phyloP scores from a whole-genome alignment of 2,329 filamentous ascomycete species.

The Teratosphaeria viscida region DNA sequence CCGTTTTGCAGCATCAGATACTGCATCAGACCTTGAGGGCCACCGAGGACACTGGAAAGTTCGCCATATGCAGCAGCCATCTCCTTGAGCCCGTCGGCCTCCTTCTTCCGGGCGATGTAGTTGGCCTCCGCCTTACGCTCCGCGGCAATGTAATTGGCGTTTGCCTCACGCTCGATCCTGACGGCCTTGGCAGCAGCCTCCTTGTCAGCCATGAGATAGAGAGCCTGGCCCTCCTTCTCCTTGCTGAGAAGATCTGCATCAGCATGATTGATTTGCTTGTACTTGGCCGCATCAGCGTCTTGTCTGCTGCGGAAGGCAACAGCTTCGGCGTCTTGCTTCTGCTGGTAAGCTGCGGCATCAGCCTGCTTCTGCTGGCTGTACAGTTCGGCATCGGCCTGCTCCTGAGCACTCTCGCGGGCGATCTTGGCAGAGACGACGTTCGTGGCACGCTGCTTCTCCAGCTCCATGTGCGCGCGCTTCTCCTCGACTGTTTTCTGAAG shows the following conservation, averaged over 20 bases:
- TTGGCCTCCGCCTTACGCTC: constrained; percentile 50
- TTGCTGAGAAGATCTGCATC: constrained; percentile 15
- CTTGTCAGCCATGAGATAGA: constrained; percentile 32
- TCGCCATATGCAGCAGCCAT: constrained; percentile 73
- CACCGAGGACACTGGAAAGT: constrained; percentile 62
- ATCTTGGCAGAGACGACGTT: constrained; percentile 72
- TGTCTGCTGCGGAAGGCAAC: constrained; percentile 31
- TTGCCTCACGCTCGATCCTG: constrained; percentile 31
- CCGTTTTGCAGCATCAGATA: constrained; percentile 82
- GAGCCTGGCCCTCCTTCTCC: constrained; percentile 24
- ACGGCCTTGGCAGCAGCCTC: constrained; percentile 51
- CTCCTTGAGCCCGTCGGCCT: constrained; percentile 65
- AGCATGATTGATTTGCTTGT: constrained; percentile 20
- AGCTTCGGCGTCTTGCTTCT: constrained; percentile 51
- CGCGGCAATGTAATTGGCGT: constrained; percentile 29
- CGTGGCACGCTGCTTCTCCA: constrained; percentile 66
- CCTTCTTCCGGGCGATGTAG: constrained; percentile 53
- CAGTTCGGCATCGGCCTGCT: constrained; percentile 51
- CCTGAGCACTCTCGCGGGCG: constrained; percentile 51
- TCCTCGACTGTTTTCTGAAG: constrained; percentile 68
- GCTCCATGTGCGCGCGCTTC: constrained; percentile 67
- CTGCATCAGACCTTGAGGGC: constrained; percentile 66
- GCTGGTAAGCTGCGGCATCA: constrained; percentile 45
- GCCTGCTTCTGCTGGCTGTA: constrained; percentile 44
- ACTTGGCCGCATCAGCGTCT: constrained; percentile 31